Evolutionary conservation across 495 filamentous ascomycete genomes (phyloP).

Genomic region (Xylaria grammica): DNA sequence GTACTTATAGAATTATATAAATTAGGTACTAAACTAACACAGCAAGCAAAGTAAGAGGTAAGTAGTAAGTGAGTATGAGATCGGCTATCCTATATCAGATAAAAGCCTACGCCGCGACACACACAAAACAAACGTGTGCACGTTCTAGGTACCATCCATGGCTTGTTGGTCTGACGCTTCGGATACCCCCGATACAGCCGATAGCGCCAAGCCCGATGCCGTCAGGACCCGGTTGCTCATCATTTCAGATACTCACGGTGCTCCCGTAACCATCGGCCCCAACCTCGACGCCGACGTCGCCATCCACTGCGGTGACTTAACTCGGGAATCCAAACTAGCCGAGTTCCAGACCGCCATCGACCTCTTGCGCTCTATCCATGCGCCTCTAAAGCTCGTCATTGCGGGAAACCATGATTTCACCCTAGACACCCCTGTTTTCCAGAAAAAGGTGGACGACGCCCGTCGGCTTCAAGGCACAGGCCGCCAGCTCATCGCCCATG

Average conservation of each 20-base stretch:
- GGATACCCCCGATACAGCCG: slow-evolving; percentile 9
- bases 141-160: not conserved
- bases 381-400: slow-evolving; percentile 78
- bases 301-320: slow-evolving; percentile 78
- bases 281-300: slow-evolving; percentile 60
- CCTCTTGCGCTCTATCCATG: slow-evolving; percentile 61
- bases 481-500: slow-evolving; percentile 24
- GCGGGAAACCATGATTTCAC: slow-evolving; percentile 82
- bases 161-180: slow-evolving; percentile 10
- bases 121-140: too few relatives aligned
- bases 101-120: not conserved
- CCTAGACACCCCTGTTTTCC: slow-evolving; percentile 59
- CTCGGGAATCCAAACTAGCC: slow-evolving; percentile 59
- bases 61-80: too few relatives aligned
- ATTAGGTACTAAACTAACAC: too few relatives aligned
- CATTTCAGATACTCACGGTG: slow-evolving; percentile 69
- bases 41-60: too few relatives aligned
- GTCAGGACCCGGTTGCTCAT: slow-evolving; percentile 56
- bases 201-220: slow-evolving; percentile 6
- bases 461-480: slow-evolving; percentile 15
- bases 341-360: slow-evolving; percentile 60
- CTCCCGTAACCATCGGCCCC: not conserved
- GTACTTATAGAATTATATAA: too few relatives aligned
- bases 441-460: slow-evolving; percentile 22
- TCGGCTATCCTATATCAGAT: not conserved